phyloP scores from a whole-genome alignment of 768 basidiomycete genomes.

The Boletus rubescentipes region DNA sequence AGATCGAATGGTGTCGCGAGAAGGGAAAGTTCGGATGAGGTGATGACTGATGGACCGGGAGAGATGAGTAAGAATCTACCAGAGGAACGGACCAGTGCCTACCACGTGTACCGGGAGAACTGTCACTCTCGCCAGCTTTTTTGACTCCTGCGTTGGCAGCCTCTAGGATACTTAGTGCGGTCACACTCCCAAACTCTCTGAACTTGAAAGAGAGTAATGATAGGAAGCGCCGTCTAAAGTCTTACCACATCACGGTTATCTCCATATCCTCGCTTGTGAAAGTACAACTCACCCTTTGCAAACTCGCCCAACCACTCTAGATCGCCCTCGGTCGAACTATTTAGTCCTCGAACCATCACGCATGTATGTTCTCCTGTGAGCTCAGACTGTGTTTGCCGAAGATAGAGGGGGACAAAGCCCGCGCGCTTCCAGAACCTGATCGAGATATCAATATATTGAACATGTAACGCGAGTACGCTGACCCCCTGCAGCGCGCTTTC shows the following conservation, averaged over 20 bases:
- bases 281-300: constrained; percentile 58
- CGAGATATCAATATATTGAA: not conserved
- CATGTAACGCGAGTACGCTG: not conserved
- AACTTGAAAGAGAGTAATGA: constrained; percentile 91
- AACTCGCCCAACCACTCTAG: constrained; percentile 89
- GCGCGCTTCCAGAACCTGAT: constrained; percentile 94
- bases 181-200: constrained; percentile 88
- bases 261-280: not conserved
- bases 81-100: constrained; percentile 33
- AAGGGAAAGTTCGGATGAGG: constrained; percentile 50
- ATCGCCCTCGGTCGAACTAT: constrained; percentile 58
- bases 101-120: constrained; percentile 18
- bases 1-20: constrained; percentile 89
- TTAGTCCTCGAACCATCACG: constrained; percentile 89
- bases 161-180: constrained; percentile 84
- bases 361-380: constrained; percentile 96
- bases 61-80: not conserved
- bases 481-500: too few relatives aligned
- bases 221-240: constrained; percentile 91
- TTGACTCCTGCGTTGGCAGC: constrained; percentile 69
- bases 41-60: constrained; percentile 14
- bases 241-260: constrained; percentile 46
- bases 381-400: constrained; percentile 92
- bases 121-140: constrained; percentile 37
- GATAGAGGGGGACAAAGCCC: constrained; percentile 87